A percentile compares a stretch with the other conserved stretches of the same genome.
phyloP scores from a whole-genome alignment of 306 rosid genomes.

The Lathyrus tuberosus region DNA sequence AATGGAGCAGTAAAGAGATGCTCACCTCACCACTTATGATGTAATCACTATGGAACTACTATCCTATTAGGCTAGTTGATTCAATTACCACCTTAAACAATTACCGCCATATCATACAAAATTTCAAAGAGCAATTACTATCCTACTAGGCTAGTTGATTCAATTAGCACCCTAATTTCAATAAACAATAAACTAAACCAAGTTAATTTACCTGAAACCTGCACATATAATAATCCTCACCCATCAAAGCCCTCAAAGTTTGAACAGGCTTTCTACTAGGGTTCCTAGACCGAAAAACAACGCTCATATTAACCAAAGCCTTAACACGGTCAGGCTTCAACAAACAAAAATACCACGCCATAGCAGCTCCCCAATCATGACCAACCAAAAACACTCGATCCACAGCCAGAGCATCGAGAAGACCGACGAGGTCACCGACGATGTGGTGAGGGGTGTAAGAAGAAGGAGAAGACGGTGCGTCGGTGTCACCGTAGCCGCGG shows the following conservation, averaged over 20 bases:
- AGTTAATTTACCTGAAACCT: slow-evolving; percentile 60
- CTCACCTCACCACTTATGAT: too few relatives aligned
- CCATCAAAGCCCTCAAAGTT: slow-evolving; percentile 43
- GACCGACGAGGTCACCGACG: slow-evolving; percentile 67
- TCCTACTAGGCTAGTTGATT: too few relatives aligned
- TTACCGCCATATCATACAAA: not conserved
- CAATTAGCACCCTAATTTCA: too few relatives aligned
- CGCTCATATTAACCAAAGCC: slow-evolving; percentile 73
- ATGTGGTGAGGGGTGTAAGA: slow-evolving; percentile 62
- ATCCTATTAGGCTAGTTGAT: not conserved
- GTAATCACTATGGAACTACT: not conserved
- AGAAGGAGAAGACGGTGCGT: slow-evolving; percentile 53
- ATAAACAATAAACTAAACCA: too few relatives aligned
- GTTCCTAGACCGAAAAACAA: slow-evolving; percentile 48
- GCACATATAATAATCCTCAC: slow-evolving; percentile 67
- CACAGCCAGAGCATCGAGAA: slow-evolving; percentile 54
- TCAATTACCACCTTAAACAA: not conserved
- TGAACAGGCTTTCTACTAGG: slow-evolving; percentile 45
- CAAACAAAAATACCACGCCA: slow-evolving; percentile 68
- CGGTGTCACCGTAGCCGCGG: slow-evolving; percentile 74
- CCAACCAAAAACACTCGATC: slow-evolving; percentile 68
- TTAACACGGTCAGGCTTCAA: slow-evolving; percentile 63
- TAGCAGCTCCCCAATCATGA: slow-evolving; percentile 71
- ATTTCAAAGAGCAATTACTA: too few relatives aligned
- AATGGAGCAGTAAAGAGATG: not conserved